A percentile compares a stretch with the other conserved stretches of the same genome.
phyloP scores from a whole-genome alignment of 1,284 basidiomycete genomes.

The Malassezia sp. region DNA sequence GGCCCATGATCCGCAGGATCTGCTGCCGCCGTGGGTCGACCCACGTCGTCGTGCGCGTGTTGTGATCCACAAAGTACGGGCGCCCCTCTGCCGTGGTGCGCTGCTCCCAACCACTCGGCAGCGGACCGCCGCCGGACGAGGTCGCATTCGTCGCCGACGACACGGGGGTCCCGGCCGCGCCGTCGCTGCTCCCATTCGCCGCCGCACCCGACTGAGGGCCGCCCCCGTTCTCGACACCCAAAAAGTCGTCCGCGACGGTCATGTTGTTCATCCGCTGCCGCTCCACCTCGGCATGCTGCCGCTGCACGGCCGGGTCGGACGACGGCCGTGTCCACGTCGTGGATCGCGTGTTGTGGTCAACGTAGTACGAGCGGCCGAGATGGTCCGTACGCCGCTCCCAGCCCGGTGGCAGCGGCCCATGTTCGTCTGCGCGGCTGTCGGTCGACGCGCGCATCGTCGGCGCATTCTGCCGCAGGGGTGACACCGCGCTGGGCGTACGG shows the following conservation, averaged over 20 bases:
- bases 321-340: constrained; percentile 73
- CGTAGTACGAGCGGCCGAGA: constrained; percentile 71
- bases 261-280: constrained; percentile 40
- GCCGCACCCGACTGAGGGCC: constrained; percentile 13
- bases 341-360: constrained; percentile 69
- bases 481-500: too few species aligned
- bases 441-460: neutral
- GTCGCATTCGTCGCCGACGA: constrained; percentile 49
- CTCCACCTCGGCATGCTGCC: constrained; percentile 32
- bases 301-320: constrained; percentile 31
- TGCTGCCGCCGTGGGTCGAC: constrained; percentile 87
- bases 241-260: constrained; percentile 44
- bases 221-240: constrained; percentile 38
- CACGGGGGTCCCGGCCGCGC: constrained; percentile 19
- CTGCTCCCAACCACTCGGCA: constrained; percentile 97
- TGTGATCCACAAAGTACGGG: constrained; percentile 86
- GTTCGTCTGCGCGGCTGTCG: constrained; percentile 32
- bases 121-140: constrained; percentile 64
- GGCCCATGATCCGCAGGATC: constrained; percentile 72
- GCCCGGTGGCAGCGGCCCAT: constrained; percentile 58
- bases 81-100: constrained; percentile 92
- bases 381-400: constrained; percentile 90
- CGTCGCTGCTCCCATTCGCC: constrained; percentile 1
- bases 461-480: too few species aligned
- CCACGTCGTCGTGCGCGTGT: constrained; percentile 93